These are phyloP conservation scores for Trichosporon asahii DNA, from an alignment of 1,284 basidiomycete genomes.

Conservation along the genomic window DNA sequence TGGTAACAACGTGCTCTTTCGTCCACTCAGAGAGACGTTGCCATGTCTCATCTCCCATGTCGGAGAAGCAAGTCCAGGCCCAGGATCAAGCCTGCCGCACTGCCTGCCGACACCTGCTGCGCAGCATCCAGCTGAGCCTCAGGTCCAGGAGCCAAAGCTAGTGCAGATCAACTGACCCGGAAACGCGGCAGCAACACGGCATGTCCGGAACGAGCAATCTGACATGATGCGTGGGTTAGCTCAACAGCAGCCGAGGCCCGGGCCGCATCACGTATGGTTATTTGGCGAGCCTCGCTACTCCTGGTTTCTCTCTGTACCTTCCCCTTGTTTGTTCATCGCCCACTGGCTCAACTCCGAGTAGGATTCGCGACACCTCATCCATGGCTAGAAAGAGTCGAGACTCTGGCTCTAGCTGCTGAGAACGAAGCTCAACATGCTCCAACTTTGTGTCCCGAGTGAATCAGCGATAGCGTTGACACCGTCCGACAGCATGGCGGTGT, in stretches of 20 bases:
- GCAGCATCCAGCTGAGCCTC: neutral
- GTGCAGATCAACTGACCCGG: neutral
- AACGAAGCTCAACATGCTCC: neutral
- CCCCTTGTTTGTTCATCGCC: neutral
- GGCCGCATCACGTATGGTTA: conserved; percentile 3
- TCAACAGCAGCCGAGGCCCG: neutral
- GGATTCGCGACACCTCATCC: neutral
- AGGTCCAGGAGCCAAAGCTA: no score
- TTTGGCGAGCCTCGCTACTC: neutral
- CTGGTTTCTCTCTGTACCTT: no score
- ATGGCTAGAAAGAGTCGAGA: neutral
- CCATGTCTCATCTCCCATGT: neutral
- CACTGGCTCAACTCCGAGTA: neutral
- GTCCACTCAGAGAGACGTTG: neutral
- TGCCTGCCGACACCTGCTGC: neutral
- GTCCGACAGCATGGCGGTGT: neutral
- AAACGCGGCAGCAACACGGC: neutral
- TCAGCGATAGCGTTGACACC: neutral
- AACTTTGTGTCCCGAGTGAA: neutral
- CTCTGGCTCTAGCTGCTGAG: neutral
- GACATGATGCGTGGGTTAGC: neutral
- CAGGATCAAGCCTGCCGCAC: neutral
- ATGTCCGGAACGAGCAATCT: conserved; percentile 7
- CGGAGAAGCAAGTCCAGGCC: neutral
- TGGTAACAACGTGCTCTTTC: neutral